Percentiles rank a stretch among this genome's conserved stretches.
phyloP scores from a whole-genome alignment of 2,329 filamentous ascomycete species.

The Macrophomina tecta region DNA sequence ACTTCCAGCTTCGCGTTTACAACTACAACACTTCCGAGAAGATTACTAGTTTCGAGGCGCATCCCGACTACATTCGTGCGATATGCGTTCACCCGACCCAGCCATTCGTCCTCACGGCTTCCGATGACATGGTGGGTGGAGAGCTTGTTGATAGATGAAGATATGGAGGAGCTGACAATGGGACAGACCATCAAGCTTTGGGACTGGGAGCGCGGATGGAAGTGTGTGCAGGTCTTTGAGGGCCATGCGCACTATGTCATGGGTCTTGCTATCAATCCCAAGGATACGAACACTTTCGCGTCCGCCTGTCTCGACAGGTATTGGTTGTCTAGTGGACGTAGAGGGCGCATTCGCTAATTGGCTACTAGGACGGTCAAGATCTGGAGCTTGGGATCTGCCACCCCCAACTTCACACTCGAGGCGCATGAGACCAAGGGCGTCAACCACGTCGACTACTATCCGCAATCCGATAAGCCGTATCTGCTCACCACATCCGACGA shows the following conservation, averaged over 20 bases:
- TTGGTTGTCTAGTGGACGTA: background rate
- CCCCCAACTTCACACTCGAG: conserved; percentile 94
- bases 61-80: conserved; percentile 97
- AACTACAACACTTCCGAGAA: conserved; percentile 99
- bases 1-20: conserved; percentile 82
- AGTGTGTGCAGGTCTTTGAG: conserved; percentile 95
- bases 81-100: conserved; percentile 95
- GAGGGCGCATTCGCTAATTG: conserved; percentile 1
- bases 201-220: conserved; percentile 99
- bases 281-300: conserved; percentile 79
- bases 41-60: conserved; percentile 94
- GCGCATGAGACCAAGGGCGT: conserved; percentile 97
- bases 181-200: conserved; percentile 79
- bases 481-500: conserved; percentile 97
- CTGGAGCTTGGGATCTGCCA: conserved; percentile 93
- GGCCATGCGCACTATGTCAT: conserved; percentile 97
- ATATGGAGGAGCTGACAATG: conserved; percentile 35
- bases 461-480: conserved; percentile 75
- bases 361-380: conserved; percentile 84
- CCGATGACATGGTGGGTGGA: conserved; percentile 81
- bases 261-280: conserved; percentile 96
- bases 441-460: conserved; percentile 92
- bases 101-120: conserved; percentile 93
- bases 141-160: background rate
- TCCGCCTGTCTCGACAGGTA: conserved; percentile 83